Base-by-base conservation (phyloP, 768 basidiomycete species). In the Mycena chlorophos region DNA sequence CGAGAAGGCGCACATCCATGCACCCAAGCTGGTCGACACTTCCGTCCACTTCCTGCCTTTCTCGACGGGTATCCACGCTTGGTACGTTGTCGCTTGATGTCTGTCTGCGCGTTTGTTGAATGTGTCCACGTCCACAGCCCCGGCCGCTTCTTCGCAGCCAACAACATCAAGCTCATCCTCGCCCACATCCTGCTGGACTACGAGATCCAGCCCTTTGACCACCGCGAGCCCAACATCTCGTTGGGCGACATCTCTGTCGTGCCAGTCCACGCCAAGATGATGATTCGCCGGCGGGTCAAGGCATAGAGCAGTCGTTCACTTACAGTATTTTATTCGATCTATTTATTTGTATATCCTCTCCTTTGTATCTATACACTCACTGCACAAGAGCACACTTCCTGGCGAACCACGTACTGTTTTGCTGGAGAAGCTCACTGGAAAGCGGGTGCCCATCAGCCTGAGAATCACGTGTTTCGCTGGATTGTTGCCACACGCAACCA, bases 141-240 rank as follows among this genome's bases (percentile, higher is more conserved):
- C 8, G 62, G 62, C 4, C 46, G 62, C 12, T 59, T 63, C 52
- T 63, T 63, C 19, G 62, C 58, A 1, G 55, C 58, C 2, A 56
- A 56, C 43, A 55, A 54, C 49, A 51, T 63, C 42, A 63, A 63
- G 47, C 30, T 57, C 19, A 54, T 63, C 23, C 47, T 63, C 17
- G 58, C 55, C 10, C 58, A 63, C 17, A 4, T 63, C 1, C 29
- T 63, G 5, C 34, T 63, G 31, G 54, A 63, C 49, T 63, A 63
- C 50, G 62, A 63, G 26, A 49, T 63, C 29, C 45, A 57, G 46
- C 51, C 50, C 2, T 56, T 56, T 50, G 30, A 30, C 1, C 10
- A 14, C 13, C 49, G 55, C 23, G 49, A 49, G 2, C 51, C 54
- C 25, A 60, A 60, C 40, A 51, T 52, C 8, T 60, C 49, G 20